Conservation (phyloP, 2,329 filamentous ascomycete species). For the Fusarium poae region DNA sequence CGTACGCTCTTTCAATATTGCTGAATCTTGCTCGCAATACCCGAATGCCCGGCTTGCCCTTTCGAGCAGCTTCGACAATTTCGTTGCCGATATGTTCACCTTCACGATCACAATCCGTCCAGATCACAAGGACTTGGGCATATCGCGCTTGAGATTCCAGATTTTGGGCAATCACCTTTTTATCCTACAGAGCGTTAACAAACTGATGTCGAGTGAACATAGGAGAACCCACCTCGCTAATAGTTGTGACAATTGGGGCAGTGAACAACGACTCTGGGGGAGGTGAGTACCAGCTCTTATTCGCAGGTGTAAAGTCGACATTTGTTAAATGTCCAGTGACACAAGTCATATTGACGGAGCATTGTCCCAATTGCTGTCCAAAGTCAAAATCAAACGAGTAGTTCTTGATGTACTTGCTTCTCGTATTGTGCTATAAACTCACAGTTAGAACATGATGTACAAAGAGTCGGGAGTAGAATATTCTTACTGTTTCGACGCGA, state of each 20-base stretch:
- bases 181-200: constrained; percentile 68
- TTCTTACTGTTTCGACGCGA: constrained; percentile 73
- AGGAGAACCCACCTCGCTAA: constrained; percentile 70
- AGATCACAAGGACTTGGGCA: constrained; percentile 86
- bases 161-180: constrained; percentile 84
- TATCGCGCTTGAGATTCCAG: constrained; percentile 82
- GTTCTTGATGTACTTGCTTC: constrained; percentile 88
- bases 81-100: constrained; percentile 96
- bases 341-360: constrained; percentile 91
- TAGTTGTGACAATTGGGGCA: constrained; percentile 76
- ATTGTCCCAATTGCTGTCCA: constrained; percentile 81
- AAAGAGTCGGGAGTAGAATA: neutral
- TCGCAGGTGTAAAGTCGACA: constrained; percentile 80
- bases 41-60: constrained; percentile 78
- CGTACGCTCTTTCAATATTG: constrained; percentile 91
- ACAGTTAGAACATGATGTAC: constrained; percentile 40
- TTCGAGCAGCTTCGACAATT: constrained; percentile 83
- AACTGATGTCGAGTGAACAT: neutral
- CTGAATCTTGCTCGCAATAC: constrained; percentile 92
- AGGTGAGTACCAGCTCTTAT: constrained; percentile 84
- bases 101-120: constrained; percentile 98
- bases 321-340: constrained; percentile 89
- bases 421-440: constrained; percentile 71
- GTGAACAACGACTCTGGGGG: constrained; percentile 84
- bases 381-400: constrained; percentile 94